Percentiles rank a stretch among this genome's conserved stretches.
These are phyloP conservation scores for Biscogniauxia sp. DNA, from an alignment of 2,329 filamentous ascomycete genomes.

Conservation along the genomic window DNA sequence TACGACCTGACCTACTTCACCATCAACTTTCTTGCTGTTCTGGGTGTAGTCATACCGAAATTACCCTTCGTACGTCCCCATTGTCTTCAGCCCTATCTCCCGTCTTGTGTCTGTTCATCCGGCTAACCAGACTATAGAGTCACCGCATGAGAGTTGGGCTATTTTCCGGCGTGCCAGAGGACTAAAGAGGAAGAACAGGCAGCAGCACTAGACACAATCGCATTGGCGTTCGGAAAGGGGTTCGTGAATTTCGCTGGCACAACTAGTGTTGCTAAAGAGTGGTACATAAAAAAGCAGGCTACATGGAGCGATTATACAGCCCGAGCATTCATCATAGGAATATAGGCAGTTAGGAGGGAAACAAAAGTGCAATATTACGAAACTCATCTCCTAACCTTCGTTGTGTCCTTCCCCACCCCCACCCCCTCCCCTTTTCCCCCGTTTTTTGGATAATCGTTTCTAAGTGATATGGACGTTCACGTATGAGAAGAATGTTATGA, in stretches of 20 bases:
- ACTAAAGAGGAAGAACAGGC: conserved; percentile 31
- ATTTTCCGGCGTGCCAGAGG: conserved; percentile 68
- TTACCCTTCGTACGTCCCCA: conserved; percentile 76
- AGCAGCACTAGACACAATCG: conserved; percentile 14
- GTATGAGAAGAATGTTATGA: neutral
- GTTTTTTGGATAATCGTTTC: neutral
- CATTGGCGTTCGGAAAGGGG: conserved; percentile 15
- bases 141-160: conserved; percentile 75
- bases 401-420: neutral
- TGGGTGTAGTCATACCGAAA: conserved; percentile 94
- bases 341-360: conserved; percentile 17
- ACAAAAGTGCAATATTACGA: conserved; percentile 16
- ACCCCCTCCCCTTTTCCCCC: no score
- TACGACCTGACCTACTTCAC: conserved; percentile 97
- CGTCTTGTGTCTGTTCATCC: neutral
- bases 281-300: conserved; percentile 13
- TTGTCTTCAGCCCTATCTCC: conserved; percentile 1
- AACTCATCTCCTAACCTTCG: conserved; percentile 5
- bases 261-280: conserved; percentile 9
- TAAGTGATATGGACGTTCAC: neutral
- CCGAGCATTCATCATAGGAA: conserved; percentile 18
- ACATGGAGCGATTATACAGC: conserved; percentile 5
- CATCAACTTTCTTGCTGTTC: conserved; percentile 90
- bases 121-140: conserved; percentile 52
- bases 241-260: conserved; percentile 10